These are phyloP conservation scores for Solanum clarkiae DNA, from an alignment of 257 asterid species.

Conservation along the genomic window DNA sequence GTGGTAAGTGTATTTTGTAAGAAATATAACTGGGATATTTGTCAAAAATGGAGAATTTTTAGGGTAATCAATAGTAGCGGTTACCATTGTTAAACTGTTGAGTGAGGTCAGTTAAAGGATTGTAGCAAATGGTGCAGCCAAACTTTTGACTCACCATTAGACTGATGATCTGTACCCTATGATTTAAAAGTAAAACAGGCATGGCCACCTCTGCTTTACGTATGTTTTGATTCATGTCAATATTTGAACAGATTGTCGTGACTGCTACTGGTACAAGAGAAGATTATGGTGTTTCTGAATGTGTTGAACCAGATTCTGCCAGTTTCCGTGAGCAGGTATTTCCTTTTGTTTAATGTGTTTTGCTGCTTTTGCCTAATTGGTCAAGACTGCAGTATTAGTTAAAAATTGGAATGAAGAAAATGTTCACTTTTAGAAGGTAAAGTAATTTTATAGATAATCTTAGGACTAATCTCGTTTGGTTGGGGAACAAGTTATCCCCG, in stretches of 20 bases:
- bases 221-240: background rate
- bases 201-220: background rate
- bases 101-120: background rate
- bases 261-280: conserved; percentile 46
- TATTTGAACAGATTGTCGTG: conserved; percentile 38
- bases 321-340: conserved; percentile 72
- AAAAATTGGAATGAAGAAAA: background rate
- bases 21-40: background rate
- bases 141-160: background rate
- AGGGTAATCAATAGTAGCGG: background rate
- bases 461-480: background rate
- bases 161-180: background rate
- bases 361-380: background rate
- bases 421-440: background rate
- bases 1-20: background rate
- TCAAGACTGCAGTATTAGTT: background rate
- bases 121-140: background rate
- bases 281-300: conserved; percentile 33
- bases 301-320: conserved; percentile 63
- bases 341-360: background rate
- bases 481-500: background rate
- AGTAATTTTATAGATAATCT: background rate
- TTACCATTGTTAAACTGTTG: background rate
- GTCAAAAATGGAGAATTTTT: background rate
- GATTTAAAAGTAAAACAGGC: background rate